Percentiles rank a stretch among this genome's conserved stretches.
These are phyloP conservation scores for Ophiostoma sp. DNA, from an alignment of 2,329 filamentous ascomycete species.

Conservation along the genomic window DNA sequence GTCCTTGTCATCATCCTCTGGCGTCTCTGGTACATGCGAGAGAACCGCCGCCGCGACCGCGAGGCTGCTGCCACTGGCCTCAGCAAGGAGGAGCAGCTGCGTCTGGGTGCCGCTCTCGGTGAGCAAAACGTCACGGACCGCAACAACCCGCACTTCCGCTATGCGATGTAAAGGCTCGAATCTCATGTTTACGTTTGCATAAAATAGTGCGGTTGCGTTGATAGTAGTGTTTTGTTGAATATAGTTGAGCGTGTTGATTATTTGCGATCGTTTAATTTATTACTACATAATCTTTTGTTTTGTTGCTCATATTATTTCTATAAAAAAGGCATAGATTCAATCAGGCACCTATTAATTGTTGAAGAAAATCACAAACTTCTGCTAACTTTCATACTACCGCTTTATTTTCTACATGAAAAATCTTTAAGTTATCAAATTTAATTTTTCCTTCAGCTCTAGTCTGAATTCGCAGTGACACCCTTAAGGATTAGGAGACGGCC, in stretches of 20 bases:
- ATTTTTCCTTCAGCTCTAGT: background rate
- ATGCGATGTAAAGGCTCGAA: background rate
- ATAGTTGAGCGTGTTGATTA: background rate
- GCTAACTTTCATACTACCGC: too few species aligned
- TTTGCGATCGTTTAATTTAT: too few species aligned
- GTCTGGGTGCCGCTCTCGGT: background rate
- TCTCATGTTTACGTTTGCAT: background rate
- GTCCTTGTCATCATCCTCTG: background rate
- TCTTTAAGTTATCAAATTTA: background rate
- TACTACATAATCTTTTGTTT: too few species aligned
- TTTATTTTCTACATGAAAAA: background rate
- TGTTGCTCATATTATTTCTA: too few species aligned
- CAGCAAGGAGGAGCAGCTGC: conserved; percentile 6
- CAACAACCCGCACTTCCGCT: background rate
- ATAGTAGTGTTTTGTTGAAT: background rate
- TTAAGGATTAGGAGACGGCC: background rate
- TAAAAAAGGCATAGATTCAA: too few species aligned
- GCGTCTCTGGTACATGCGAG: background rate
- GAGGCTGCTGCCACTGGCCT: background rate
- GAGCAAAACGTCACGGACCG: background rate
- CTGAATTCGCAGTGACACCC: background rate
- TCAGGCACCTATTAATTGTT: too few species aligned
- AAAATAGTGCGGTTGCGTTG: background rate
- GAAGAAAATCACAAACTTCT: too few species aligned
- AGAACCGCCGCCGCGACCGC: background rate